phyloP scores from a whole-genome alignment of 2,329 filamentous ascomycete genomes.

The Dactylellina cionopaga region DNA sequence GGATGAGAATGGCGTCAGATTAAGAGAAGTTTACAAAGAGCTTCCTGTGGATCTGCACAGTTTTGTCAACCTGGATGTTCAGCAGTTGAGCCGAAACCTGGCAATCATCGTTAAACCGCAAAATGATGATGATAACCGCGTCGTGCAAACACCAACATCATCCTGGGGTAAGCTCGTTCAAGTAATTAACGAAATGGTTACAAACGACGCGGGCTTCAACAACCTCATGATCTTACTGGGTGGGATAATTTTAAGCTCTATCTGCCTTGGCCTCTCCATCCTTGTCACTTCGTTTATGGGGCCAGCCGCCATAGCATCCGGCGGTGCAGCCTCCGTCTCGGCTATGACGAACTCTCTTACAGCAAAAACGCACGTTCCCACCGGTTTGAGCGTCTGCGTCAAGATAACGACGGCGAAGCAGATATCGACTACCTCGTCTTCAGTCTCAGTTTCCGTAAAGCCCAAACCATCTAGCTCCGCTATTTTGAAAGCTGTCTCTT shows the following conservation, averaged over 20 bases:
- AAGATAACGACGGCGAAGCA: slow-evolving; percentile 43
- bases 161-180: slow-evolving; percentile 24
- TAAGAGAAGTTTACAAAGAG: slow-evolving; percentile 59
- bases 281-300: slow-evolving; percentile 8
- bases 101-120: slow-evolving; percentile 61
- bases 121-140: slow-evolving; percentile 23
- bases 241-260: slow-evolving; percentile 20
- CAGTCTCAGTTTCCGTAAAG: slow-evolving; percentile 1
- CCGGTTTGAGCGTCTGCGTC: slow-evolving; percentile 9
- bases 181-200: slow-evolving; percentile 19
- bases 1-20: slow-evolving; percentile 52
- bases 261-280: slow-evolving; percentile 26
- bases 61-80: slow-evolving; percentile 66
- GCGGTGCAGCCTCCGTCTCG: background rate
- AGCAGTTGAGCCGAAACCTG: slow-evolving; percentile 68
- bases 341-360: slow-evolving; percentile 8
- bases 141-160: slow-evolving; percentile 1
- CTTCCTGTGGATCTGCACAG: slow-evolving; percentile 65
- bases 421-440: background rate
- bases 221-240: background rate
- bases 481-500: slow-evolving; percentile 13
- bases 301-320: background rate
- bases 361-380: slow-evolving; percentile 3
- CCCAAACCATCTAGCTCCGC: slow-evolving; percentile 4
- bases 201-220: slow-evolving; percentile 8